Conservation (phyloP, 371 early-diverging fungal species). For the Rhizopus arrhizus region DNA sequence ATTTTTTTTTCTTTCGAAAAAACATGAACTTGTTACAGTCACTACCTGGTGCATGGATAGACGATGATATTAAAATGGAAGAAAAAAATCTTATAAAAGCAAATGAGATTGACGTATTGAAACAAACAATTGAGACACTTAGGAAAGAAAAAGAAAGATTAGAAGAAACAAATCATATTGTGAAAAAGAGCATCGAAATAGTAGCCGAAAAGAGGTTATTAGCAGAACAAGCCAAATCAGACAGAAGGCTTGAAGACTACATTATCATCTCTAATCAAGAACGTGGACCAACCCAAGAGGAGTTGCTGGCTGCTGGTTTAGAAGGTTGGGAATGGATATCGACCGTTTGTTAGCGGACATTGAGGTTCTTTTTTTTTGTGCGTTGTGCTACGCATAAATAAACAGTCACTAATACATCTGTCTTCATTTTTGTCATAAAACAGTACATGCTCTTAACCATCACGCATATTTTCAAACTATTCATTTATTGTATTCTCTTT, state of each 20-base stretch:
- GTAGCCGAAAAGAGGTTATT: slow-evolving; percentile 41
- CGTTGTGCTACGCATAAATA: background rate
- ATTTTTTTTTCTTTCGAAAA: slow-evolving; percentile 7
- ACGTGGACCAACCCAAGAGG: slow-evolving; percentile 21
- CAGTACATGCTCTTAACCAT: no score
- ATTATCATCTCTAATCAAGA: slow-evolving; percentile 15
- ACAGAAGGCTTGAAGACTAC: slow-evolving; percentile 13
- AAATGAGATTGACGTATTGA: slow-evolving; percentile 31
- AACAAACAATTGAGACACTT: slow-evolving; percentile 38
- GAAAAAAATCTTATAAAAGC: slow-evolving; percentile 2
- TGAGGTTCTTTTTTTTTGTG: no score
- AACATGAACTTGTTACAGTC: slow-evolving; percentile 11
- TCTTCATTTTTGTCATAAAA: background rate
- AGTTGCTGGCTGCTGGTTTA: slow-evolving; percentile 25
- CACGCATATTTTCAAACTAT: slow-evolving; percentile 21
- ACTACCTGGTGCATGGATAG: slow-evolving; percentile 47
- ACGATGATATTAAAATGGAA: slow-evolving; percentile 18
- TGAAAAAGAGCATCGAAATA: slow-evolving; percentile 44
- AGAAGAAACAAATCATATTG: slow-evolving; percentile 46
- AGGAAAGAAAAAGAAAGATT: slow-evolving; percentile 40
- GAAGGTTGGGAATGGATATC: slow-evolving; percentile 32
- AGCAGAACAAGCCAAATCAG: slow-evolving; percentile 9
- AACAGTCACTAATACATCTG: background rate
- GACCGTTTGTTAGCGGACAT: background rate
- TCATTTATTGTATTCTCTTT: no score